Evolutionary conservation across 1,284 basidiomycete species (phyloP), one percentile per base, ranked within the genome.

Genomic region (Naganishia liquefaciens): DNA sequence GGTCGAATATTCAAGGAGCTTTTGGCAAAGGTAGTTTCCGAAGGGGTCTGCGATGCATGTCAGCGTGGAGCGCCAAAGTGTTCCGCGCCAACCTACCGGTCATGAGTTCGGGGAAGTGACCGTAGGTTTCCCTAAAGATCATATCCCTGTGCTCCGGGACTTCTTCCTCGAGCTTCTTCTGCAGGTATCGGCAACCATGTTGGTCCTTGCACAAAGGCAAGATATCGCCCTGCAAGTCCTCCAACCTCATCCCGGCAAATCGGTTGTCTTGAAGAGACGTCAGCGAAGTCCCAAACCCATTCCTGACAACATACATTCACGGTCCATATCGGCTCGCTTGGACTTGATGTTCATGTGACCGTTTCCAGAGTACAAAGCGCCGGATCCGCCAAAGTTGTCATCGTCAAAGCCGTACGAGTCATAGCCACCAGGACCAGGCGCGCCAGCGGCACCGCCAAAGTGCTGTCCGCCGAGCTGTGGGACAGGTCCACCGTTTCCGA

Each of bases 21-120:
- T 98, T 81, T 99, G 96, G 81, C 95, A 98, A 62, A 99, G 85
- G 76, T 99, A 99, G 82, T 99, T 99, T 71, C 96, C 96, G 79
- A 99, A 99, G 3, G 96, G 94, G 83, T 99, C 96, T 88, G 72
- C 3, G 21, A 51, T 19, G 2, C 53, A 28, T 49, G 58, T 67
- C 15, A 70, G 53, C 15, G 6, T 7, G 4, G 21, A 13, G 58
- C 7, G 28, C 15, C 23, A 28, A n/a, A 15, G 23, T n/a, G 10
- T 49, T 17, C 3, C 13, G 51, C 11, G 27, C 25, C 44, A 37
- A 66, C 82, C 64, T 72, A 90, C 89, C 89, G 52, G 91, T 99
- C 96, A 99, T 99, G 70, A 99, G 84, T 74, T 99, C 96, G 58
- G 95, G 91, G 78, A 99, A 99, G 76, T 98, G 94, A 63, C 89